These are phyloP conservation scores for Odonthalia washingtoniensis DNA, from an alignment of 31 red algal genomes.

Conservation along the genomic window DNA sequence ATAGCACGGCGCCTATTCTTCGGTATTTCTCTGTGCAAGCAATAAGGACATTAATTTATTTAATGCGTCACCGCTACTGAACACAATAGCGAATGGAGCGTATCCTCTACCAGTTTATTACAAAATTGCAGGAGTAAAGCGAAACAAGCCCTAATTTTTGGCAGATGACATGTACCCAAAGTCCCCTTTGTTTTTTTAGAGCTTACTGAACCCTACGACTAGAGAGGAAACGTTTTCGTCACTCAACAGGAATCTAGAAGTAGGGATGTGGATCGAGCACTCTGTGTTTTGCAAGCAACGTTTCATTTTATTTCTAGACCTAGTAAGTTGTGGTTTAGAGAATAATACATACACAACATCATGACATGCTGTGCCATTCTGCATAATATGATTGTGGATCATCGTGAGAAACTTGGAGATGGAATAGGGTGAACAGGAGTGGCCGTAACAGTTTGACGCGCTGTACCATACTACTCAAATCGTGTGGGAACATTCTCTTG, in stretches of 20 bases:
- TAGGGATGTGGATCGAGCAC: slow-evolving; percentile 43
- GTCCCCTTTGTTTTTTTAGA: slow-evolving; percentile 30
- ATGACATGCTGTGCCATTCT: slow-evolving; percentile 25
- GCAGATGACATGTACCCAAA: slow-evolving; percentile 22
- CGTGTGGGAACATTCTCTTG: too few relatives aligned
- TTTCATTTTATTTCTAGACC: slow-evolving; percentile 25
- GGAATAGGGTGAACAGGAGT: too few relatives aligned
- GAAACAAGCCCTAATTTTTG: slow-evolving; percentile 27
- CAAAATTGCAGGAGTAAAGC: background rate
- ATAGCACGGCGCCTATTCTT: slow-evolving; percentile 61
- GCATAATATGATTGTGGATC: slow-evolving; percentile 54
- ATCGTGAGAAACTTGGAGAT: too few relatives aligned
- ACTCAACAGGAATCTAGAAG: background rate
- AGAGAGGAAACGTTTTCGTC: background rate
- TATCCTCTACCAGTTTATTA: slow-evolving; percentile 17
- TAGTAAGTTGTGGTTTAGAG: too few relatives aligned
- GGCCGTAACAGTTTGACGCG: too few relatives aligned
- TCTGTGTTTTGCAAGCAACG: slow-evolving; percentile 23
- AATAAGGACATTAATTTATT: slow-evolving; percentile 57
- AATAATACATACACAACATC: slow-evolving; percentile 2
- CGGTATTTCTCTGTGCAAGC: slow-evolving; percentile 9
- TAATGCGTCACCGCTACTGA: slow-evolving; percentile 1
- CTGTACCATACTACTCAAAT: too few relatives aligned
- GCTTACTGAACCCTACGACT: background rate
- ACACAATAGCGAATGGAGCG: slow-evolving; percentile 29